Evolutionary conservation across 2,329 filamentous ascomycete genomes (phyloP).

Genomic region (Sporothrix phasma): DNA sequence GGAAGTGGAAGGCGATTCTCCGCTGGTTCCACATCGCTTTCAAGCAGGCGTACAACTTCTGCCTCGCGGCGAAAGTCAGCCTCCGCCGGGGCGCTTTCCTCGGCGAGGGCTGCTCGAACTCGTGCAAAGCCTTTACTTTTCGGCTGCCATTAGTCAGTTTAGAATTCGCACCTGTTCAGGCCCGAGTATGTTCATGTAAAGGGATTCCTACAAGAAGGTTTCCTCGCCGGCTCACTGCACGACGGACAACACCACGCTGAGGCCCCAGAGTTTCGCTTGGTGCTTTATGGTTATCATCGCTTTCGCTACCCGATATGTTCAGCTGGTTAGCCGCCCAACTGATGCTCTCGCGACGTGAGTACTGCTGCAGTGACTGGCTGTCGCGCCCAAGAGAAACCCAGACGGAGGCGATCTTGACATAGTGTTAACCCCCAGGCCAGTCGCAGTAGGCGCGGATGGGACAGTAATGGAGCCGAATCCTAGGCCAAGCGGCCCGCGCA

Average conservation of each 20-base stretch:
- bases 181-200: background rate
- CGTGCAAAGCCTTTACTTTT: slow-evolving; percentile 95
- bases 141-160: slow-evolving; percentile 33
- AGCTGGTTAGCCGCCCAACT: slow-evolving; percentile 84
- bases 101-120: slow-evolving; percentile 78
- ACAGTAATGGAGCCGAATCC: slow-evolving; percentile 36
- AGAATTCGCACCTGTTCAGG: no score
- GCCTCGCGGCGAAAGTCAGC: slow-evolving; percentile 83
- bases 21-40: slow-evolving; percentile 65
- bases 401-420: slow-evolving; percentile 65
- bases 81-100: slow-evolving; percentile 81
- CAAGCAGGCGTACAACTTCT: slow-evolving; percentile 88
- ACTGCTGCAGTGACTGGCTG: slow-evolving; percentile 17
- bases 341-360: slow-evolving; percentile 72
- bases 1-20: slow-evolving; percentile 9
- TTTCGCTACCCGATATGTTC: slow-evolving; percentile 72
- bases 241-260: slow-evolving; percentile 66
- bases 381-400: slow-evolving; percentile 22
- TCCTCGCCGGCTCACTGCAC: slow-evolving; percentile 74
- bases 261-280: slow-evolving; percentile 37
- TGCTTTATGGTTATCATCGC: slow-evolving; percentile 52
- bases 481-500: slow-evolving; percentile 38
- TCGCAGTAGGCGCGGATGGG: slow-evolving; percentile 25
- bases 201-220: slow-evolving; percentile 64
- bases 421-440: background rate